Conservation (phyloP, 371 early-diverging fungal species). For the Fennellomyces sp. region DNA sequence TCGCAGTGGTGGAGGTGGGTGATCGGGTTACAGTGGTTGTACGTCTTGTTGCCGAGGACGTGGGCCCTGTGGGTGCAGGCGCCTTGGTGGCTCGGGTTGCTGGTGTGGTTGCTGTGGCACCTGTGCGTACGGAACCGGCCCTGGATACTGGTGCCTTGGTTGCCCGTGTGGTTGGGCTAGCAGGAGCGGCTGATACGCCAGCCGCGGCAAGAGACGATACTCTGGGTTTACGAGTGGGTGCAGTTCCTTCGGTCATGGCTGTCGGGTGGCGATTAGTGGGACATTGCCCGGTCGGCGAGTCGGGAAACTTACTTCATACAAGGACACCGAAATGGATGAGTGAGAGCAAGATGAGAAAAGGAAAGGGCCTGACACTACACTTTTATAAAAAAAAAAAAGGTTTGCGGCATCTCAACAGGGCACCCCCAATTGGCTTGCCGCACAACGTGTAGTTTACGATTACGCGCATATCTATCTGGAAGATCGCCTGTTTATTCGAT, state of each 20-base stretch:
- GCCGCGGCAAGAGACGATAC: slow-evolving; percentile 27
- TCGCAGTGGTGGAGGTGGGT: slow-evolving; percentile 8
- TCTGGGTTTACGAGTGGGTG: slow-evolving; percentile 14
- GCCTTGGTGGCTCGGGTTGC: slow-evolving; percentile 17
- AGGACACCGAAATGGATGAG: slow-evolving; percentile 8
- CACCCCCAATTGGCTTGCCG: not conserved
- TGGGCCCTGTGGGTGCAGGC: slow-evolving; percentile 2
- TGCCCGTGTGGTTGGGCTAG: slow-evolving; percentile 14
- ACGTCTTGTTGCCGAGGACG: slow-evolving; percentile 1
- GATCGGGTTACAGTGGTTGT: slow-evolving; percentile 7
- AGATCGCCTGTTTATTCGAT: not conserved
- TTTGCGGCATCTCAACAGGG: slow-evolving; percentile 2
- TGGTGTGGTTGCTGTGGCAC: slow-evolving; percentile 12
- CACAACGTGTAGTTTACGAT: not conserved
- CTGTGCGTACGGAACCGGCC: slow-evolving; percentile 21
- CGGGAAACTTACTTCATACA: too few relatives aligned
- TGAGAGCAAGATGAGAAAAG: slow-evolving; percentile 7
- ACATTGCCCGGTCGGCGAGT: too few relatives aligned
- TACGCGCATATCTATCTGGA: not conserved
- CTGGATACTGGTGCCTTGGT: slow-evolving; percentile 11
- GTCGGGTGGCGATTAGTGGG: too few relatives aligned
- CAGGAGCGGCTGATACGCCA: slow-evolving; percentile 15
- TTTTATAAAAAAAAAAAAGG: slow-evolving; percentile 2
- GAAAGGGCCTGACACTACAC: not conserved
- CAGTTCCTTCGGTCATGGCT: slow-evolving; percentile 20